A percentile compares a stretch with the other conserved stretches of the same genome.
These are phyloP conservation scores for Prinsepia uniflora DNA, from an alignment of 306 rosid genomes.

Conservation along the genomic window DNA sequence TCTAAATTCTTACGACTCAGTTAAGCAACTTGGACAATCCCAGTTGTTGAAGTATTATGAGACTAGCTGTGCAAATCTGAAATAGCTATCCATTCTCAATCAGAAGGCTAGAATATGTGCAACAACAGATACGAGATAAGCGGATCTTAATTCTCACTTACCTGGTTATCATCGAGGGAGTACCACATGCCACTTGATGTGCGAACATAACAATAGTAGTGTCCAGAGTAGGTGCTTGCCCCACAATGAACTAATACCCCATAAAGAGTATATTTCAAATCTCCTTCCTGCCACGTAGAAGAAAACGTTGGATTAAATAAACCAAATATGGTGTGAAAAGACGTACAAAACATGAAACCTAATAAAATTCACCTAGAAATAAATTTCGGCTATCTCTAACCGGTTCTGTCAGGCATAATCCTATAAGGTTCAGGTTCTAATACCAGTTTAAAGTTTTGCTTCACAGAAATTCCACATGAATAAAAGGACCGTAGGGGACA, in stretches of 20 bases:
- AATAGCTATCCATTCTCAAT: not conserved
- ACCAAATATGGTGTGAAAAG: slow-evolving; percentile 1
- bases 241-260: slow-evolving; percentile 95
- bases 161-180: slow-evolving; percentile 85
- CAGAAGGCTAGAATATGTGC: not conserved
- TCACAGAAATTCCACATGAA: no score
- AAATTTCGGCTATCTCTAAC: not conserved
- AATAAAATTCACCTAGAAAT: not conserved
- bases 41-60: not conserved
- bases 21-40: not conserved
- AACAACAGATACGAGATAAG: not conserved
- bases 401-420: not conserved
- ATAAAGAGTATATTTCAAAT: slow-evolving; percentile 80
- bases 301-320: slow-evolving; percentile 4
- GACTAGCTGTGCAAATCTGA: not conserved
- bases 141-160: slow-evolving; percentile 25
- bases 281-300: slow-evolving; percentile 57
- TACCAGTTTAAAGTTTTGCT: not conserved
- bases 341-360: not conserved
- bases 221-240: slow-evolving; percentile 84
- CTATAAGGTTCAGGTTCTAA: slow-evolving; percentile 1
- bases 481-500: not conserved
- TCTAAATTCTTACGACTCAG: not conserved
- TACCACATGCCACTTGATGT: slow-evolving; percentile 92
- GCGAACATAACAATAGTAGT: slow-evolving; percentile 88